phyloP scores from a whole-genome alignment of 371 early-diverging fungal species.

The Thermomucor indicae-seudaticae region DNA sequence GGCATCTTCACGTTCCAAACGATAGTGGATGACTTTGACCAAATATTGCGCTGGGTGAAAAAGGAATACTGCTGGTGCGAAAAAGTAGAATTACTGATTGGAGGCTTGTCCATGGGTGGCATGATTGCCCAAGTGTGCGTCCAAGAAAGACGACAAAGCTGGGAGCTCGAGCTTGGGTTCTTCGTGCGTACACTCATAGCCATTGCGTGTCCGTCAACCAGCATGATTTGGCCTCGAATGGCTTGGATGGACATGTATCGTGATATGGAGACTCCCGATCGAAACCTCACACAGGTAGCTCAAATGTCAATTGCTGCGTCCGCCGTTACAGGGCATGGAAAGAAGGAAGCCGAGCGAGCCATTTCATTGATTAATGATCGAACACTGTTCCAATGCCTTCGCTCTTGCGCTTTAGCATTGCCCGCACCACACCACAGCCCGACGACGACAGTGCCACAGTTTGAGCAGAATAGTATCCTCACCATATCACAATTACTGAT shows the following conservation, averaged over 20 bases:
- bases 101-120: slow-evolving; percentile 42
- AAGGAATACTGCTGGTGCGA: not conserved
- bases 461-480: not conserved
- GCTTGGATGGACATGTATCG: slow-evolving; percentile 28
- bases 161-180: slow-evolving; percentile 1
- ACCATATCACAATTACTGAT: slow-evolving; percentile 18
- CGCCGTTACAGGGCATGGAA: slow-evolving; percentile 1
- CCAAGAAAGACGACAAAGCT: not conserved
- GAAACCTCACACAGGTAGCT: slow-evolving; percentile 5
- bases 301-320: slow-evolving; percentile 15
- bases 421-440: not conserved
- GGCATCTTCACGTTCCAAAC: slow-evolving; percentile 8
- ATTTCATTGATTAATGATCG: slow-evolving; percentile 12
- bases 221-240: slow-evolving; percentile 13
- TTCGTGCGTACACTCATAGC: slow-evolving; percentile 15
- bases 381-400: slow-evolving; percentile 15
- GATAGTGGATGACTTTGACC: slow-evolving; percentile 17
- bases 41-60: slow-evolving; percentile 12
- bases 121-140: slow-evolving; percentile 22
- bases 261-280: slow-evolving; percentile 8
- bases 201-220: slow-evolving; percentile 22
- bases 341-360: slow-evolving; percentile 15
- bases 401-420: slow-evolving; percentile 12
- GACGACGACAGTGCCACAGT: not conserved
- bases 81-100: slow-evolving; percentile 10